Base-by-base conservation (phyloP, 805 yeast species). In the Zygoascus tannicola region DNA sequence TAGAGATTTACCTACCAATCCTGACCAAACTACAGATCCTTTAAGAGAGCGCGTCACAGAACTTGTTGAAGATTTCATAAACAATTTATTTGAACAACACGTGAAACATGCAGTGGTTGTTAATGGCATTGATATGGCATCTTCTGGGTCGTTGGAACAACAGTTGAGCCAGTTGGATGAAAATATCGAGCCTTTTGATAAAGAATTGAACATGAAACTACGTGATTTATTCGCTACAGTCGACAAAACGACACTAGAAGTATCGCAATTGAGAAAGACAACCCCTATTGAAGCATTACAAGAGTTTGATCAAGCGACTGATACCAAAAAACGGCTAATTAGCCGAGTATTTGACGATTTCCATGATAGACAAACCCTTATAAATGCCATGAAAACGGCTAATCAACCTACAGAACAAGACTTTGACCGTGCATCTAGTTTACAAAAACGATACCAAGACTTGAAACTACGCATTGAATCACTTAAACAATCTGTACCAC, bases 101-200 rank as follows among this genome's bases (percentile, higher is more conserved):
- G 10, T 26, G 12, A 70, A 72, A 38, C 64, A 69, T 46, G 75
- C 80, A 5, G 50, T 85, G 49, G 66, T 72, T 1, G 68, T 85
- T 14, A 81, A 78, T 54, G 88, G 84, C 4, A 56, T 54, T 22
- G 70, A 69, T 35, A 56, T 67, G 50, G 52, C 64, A 4, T 47
- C 49, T 1, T 58, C 49, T 10, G 51, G 53, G 14, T 44, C 54
- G 35, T 41, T 66, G 18, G 49, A 51, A 32, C 36, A 50, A 5
- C 34, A 35, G 21, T 39, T 54, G 41, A 53, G 23, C 10, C 21
- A 37, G 21, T 20, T 7, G 55, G 52, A 32, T 37, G 33, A 21
- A 53, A 21, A 47, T 50, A 70, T 77, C 5, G 92, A 81, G 56
- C 86, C 88, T 0, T 82, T 81, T 59, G 90, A 85, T 55, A 62